Evolutionary conservation across 306 rosid species (phyloP).

Genomic region (Cucurbita maxima): DNA sequence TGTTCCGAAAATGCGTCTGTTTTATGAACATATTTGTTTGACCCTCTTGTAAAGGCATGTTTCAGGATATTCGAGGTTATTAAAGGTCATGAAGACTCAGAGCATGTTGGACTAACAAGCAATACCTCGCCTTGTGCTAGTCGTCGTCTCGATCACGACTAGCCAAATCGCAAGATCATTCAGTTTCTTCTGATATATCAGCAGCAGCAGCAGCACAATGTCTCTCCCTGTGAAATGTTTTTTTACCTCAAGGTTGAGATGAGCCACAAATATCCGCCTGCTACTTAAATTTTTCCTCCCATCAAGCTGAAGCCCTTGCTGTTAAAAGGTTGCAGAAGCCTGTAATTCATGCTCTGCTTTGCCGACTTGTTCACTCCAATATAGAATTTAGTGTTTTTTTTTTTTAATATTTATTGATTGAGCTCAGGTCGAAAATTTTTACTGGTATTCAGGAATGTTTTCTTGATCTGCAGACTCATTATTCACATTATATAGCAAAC

Average conservation of each 20-base stretch:
- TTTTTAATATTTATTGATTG: neutral
- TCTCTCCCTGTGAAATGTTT: neutral
- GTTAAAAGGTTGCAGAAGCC: neutral
- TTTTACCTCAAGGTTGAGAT: neutral
- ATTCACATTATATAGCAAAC: neutral
- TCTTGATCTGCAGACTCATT: neutral
- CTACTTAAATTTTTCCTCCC: neutral
- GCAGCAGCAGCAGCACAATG: neutral
- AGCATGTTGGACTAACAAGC: neutral
- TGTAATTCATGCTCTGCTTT: neutral
- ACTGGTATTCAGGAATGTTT: neutral
- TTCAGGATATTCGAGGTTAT: neutral
- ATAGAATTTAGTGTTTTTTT: neutral
- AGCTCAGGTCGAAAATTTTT: neutral
- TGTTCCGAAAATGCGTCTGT: constrained; percentile 75
- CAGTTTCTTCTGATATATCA: neutral
- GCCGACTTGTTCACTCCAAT: neutral
- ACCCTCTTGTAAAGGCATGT: constrained; percentile 21
- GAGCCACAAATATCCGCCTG: neutral
- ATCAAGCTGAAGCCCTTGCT: neutral
- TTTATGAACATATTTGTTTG: constrained; percentile 42
- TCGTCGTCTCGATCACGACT: neutral
- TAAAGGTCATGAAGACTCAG: neutral
- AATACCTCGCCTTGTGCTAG: neutral
- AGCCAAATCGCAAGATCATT: neutral